Evolutionary conservation across 129 eudicot species (phyloP).

Genomic region (Flaveria linearis): DNA sequence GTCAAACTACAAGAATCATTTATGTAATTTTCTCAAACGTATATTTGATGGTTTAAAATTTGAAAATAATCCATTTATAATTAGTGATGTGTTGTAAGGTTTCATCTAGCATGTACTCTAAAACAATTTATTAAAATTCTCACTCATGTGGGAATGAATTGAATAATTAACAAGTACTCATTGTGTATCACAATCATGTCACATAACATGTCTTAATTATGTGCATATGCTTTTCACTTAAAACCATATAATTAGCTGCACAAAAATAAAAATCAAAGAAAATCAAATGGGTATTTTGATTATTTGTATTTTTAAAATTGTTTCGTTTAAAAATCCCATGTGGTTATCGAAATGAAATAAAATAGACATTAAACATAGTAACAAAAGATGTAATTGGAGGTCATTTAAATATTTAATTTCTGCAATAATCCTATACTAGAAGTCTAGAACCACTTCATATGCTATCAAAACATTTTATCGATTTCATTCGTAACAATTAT

Average conservation of each 20-base stretch:
- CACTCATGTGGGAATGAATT: constrained; percentile 31
- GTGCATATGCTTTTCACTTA: constrained; percentile 26
- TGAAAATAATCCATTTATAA: too few relatives aligned
- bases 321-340: too few relatives aligned
- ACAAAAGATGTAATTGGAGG: too few relatives aligned
- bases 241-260: background rate
- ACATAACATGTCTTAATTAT: constrained; percentile 33
- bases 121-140: background rate
- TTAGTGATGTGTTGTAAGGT: constrained; percentile 1
- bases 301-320: too few relatives aligned
- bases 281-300: background rate
- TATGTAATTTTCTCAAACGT: background rate
- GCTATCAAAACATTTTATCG: background rate
- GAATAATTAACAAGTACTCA: constrained; percentile 32
- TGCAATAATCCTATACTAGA: too few relatives aligned
- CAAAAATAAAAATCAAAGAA: background rate
- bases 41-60: background rate
- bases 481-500: too few relatives aligned
- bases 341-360: background rate
- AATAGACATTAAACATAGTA: background rate
- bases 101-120: constrained; percentile 6
- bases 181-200: constrained; percentile 38
- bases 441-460: too few relatives aligned
- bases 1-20: too few relatives aligned
- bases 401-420: background rate